Evolutionary conservation across 208 protist genomes (phyloP).

Genomic region (Entamoeba histolytica): DNA sequence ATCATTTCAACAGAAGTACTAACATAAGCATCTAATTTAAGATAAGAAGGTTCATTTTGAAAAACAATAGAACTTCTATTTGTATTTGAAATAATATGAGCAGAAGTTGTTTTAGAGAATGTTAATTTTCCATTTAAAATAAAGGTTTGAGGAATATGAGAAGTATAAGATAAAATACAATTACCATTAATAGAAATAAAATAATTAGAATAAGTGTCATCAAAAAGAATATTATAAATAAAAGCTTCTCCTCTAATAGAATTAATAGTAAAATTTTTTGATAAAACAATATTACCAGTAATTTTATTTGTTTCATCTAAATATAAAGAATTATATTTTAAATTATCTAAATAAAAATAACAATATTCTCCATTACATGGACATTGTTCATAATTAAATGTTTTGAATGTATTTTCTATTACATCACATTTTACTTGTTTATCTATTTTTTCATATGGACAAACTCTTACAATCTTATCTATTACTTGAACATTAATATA

Average conservation of each 20-base stretch:
- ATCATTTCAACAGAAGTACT: too few relatives aligned
- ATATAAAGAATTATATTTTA: not conserved
- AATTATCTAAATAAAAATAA: not conserved
- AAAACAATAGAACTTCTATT: too few relatives aligned
- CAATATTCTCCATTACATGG: not conserved
- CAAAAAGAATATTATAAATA: too few relatives aligned
- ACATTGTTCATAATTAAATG: not conserved
- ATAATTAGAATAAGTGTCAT: too few relatives aligned
- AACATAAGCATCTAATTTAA: too few relatives aligned
- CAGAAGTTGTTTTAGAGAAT: rapidly evolving
- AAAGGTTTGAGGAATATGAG: not conserved
- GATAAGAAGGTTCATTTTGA: too few relatives aligned
- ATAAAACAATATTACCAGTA: not conserved
- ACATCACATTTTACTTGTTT: not conserved
- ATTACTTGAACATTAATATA: too few relatives aligned
- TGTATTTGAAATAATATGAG: too few relatives aligned
- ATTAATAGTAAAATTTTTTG: not conserved
- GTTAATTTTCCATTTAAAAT: not conserved
- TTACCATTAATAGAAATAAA: too few relatives aligned
- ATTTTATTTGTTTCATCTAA: not conserved
- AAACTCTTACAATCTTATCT: not conserved
- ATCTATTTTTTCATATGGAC: not conserved
- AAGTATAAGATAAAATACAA: not conserved
- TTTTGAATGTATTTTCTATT: rapidly evolving
- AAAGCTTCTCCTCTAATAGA: too few relatives aligned